Conservation (phyloP, 176 grass and related monocot species). For the Rhynchospora breviuscula region DNA sequence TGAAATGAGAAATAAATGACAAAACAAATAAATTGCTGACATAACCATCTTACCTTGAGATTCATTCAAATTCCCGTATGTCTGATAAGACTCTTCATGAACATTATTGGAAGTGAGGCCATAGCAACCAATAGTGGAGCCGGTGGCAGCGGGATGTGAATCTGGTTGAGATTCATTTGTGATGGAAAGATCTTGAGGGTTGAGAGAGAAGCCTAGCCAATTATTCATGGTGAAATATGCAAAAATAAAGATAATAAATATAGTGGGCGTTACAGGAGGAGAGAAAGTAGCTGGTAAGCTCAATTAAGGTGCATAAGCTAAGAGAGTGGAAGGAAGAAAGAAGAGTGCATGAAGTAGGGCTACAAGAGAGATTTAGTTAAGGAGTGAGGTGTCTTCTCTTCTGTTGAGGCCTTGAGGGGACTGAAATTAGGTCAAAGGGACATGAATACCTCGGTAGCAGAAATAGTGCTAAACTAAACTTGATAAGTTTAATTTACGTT, state of each 20-base stretch:
- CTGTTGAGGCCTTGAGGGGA: slow-evolving; percentile 15
- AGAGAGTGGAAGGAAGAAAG: not conserved
- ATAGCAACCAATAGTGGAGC: not conserved
- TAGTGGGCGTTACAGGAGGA: not conserved
- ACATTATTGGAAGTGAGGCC: not conserved
- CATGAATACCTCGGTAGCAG: slow-evolving; percentile 30
- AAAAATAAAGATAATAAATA: not conserved
- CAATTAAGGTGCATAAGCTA: not conserved
- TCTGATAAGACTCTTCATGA: slow-evolving; percentile 19
- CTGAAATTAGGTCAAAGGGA: slow-evolving; percentile 30
- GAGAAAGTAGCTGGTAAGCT: not conserved
- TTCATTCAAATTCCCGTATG: slow-evolving; percentile 24
- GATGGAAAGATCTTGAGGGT: slow-evolving; percentile 17
- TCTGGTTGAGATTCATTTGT: slow-evolving; percentile 13
- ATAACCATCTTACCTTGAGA: slow-evolving; percentile 12
- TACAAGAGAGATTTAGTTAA: slow-evolving; percentile 20
- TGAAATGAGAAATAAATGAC: not conserved
- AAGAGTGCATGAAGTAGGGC: slow-evolving; percentile 9
- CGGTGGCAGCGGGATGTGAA: not conserved
- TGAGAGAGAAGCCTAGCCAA: slow-evolving; percentile 21
- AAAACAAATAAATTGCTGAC: not conserved
- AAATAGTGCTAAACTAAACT: slow-evolving; percentile 20
- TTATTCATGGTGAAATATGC: slow-evolving; percentile 19
- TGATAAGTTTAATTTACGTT: slow-evolving; percentile 3
- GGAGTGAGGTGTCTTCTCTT: not conserved